Evolutionary conservation across 345 rosid species (phyloP).

Genomic region (Arabidopsis suecica): DNA sequence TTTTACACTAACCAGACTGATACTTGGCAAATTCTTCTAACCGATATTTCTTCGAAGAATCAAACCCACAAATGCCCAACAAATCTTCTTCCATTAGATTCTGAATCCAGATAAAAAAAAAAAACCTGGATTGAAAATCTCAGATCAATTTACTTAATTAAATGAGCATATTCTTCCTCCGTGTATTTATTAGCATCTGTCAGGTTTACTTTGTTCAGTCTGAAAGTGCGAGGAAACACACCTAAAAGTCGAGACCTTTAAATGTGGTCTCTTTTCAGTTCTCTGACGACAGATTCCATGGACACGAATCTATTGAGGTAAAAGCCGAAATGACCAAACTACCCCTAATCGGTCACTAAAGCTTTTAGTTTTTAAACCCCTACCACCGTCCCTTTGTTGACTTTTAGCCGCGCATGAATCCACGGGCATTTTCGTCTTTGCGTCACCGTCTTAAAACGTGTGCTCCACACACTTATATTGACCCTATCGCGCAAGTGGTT

Average conservation of each 20-base stretch:
- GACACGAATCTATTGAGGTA: slow-evolving; percentile 28
- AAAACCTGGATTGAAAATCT: neutral
- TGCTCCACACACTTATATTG: slow-evolving; percentile 27
- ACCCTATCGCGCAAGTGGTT: neutral
- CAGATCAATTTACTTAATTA: neutral
- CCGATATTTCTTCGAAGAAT: slow-evolving; percentile 36
- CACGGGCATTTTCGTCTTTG: slow-evolving; percentile 24
- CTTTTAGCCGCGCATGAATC: slow-evolving; percentile 14
- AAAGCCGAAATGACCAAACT: slow-evolving; percentile 23
- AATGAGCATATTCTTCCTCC: slow-evolving; percentile 2
- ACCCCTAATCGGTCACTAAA: neutral
- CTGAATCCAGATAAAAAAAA: neutral
- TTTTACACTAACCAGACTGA: slow-evolving; percentile 40
- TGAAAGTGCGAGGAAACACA: slow-evolving; percentile 42
- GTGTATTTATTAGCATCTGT: slow-evolving; percentile 27
- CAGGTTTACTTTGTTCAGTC: slow-evolving; percentile 23
- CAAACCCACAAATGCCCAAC: slow-evolving; percentile 35
- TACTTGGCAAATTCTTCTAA: slow-evolving; percentile 35
- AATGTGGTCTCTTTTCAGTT: neutral
- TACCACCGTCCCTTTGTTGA: slow-evolving; percentile 3
- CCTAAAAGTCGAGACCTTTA: slow-evolving; percentile 27
- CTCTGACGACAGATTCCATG: slow-evolving; percentile 15
- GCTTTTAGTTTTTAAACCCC: too few species aligned
- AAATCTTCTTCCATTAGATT: slow-evolving; percentile 37
- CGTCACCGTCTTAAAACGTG: slow-evolving; percentile 35